These are phyloP conservation scores for Dactylonectria macrodidyma DNA, from an alignment of 2,329 filamentous ascomycete species.

Conservation along the genomic window DNA sequence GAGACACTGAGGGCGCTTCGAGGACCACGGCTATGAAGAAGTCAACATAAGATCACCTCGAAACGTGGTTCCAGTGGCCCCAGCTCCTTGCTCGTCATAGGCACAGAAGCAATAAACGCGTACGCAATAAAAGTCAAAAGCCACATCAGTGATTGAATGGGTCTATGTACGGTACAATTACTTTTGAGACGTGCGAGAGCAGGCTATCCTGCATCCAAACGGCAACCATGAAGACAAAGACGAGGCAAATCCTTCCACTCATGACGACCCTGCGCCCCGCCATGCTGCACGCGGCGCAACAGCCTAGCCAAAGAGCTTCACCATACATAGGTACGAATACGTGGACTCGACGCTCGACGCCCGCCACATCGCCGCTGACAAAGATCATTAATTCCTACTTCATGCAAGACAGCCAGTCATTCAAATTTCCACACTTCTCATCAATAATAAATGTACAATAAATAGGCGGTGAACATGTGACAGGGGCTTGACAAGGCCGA, in stretches of 20 bases:
- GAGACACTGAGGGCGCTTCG: background rate
- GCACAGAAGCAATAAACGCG: background rate
- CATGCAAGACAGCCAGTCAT: constrained; percentile 2
- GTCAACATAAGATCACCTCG: background rate
- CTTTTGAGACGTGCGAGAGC: constrained; percentile 5
- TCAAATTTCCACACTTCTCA: constrained; percentile 4
- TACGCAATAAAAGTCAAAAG: background rate
- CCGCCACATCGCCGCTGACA: constrained; percentile 23
- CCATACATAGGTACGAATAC: constrained; percentile 1
- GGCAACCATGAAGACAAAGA: background rate
- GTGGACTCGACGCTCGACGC: constrained; percentile 15
- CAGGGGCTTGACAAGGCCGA: background rate
- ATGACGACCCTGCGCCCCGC: constrained; percentile 9
- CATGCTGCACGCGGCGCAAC: constrained; percentile 18
- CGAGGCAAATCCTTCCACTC: background rate
- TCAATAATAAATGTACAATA: constrained; percentile 11
- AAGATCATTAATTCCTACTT: constrained; percentile 7
- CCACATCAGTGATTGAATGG: background rate
- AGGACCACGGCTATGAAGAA: background rate
- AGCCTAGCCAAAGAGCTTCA: constrained; percentile 2
- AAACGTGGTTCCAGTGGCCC: background rate
- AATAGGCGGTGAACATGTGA: constrained; percentile 17
- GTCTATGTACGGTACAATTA: background rate
- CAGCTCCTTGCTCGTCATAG: background rate
- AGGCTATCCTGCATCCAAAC: background rate